Evolutionary conservation across 768 basidiomycete species (phyloP).

Genomic region (Neoboletus magnificus): DNA sequence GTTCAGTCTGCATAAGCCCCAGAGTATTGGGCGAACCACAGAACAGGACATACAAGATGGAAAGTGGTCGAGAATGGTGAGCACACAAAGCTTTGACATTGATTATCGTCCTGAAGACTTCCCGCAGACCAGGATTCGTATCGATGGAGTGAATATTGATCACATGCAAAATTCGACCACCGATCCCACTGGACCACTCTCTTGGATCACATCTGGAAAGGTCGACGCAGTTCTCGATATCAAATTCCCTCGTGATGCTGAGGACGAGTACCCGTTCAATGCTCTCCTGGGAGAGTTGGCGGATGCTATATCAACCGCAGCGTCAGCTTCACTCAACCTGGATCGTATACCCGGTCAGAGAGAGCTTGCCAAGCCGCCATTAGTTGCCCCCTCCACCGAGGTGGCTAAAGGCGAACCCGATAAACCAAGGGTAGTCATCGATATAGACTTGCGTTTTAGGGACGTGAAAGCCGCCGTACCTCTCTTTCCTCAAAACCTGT

Average conservation of each 20-base stretch:
- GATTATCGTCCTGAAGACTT: not conserved
- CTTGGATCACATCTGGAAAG: slow-evolving; percentile 97
- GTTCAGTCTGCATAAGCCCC: slow-evolving; percentile 93
- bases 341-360: slow-evolving; percentile 84
- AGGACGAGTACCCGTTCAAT: slow-evolving; percentile 66
- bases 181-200: slow-evolving; percentile 77
- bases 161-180: slow-evolving; percentile 85
- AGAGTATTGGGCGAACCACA: slow-evolving; percentile 89
- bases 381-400: slow-evolving; percentile 63
- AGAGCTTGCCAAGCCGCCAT: slow-evolving; percentile 80
- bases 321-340: slow-evolving; percentile 44
- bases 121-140: slow-evolving; percentile 83
- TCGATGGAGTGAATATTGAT: slow-evolving; percentile 96
- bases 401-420: slow-evolving; percentile 28
- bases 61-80: slow-evolving; percentile 86
- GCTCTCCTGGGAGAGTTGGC: slow-evolving; percentile 87
- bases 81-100: slow-evolving; percentile 16
- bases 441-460: slow-evolving; percentile 91
- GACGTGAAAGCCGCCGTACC: slow-evolving; percentile 96
- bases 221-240: slow-evolving; percentile 97
- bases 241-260: slow-evolving; percentile 87
- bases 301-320: slow-evolving; percentile 72
- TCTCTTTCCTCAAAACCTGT: slow-evolving; percentile 82
- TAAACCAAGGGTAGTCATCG: slow-evolving; percentile 63
- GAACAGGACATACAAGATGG: slow-evolving; percentile 82